Conservation (phyloP, 2,329 filamentous ascomycete species). For the Alternaria infectoria region DNA sequence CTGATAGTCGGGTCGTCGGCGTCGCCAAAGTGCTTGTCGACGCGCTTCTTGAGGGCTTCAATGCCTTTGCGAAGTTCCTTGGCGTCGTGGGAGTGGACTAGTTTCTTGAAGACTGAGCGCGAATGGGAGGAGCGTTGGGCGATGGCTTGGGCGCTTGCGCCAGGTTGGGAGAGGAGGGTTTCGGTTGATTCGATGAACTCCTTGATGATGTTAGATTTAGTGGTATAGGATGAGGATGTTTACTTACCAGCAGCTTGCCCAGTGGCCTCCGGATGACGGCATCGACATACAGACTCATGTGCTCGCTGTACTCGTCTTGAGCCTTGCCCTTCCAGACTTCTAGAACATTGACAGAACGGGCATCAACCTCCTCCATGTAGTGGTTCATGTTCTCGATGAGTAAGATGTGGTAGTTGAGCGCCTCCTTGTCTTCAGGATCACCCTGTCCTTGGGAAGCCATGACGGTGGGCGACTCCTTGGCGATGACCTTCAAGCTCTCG, state of each 20-base stretch:
- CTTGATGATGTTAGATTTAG: constrained; percentile 35
- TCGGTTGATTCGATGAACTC: constrained; percentile 93
- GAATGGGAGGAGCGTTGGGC: constrained; percentile 83
- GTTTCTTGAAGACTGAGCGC: constrained; percentile 82
- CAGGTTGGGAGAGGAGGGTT: constrained; percentile 65
- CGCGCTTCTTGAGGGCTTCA: constrained; percentile 84
- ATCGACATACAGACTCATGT: constrained; percentile 84
- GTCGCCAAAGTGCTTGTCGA: constrained; percentile 97
- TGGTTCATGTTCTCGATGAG: constrained; percentile 99
- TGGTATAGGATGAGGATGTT: not conserved
- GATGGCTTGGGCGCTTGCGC: constrained; percentile 62
- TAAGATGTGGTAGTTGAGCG: constrained; percentile 94
- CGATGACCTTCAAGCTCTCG: constrained; percentile 94
- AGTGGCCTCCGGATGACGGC: constrained; percentile 88
- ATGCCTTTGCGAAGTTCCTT: constrained; percentile 91
- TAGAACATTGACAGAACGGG: constrained; percentile 74
- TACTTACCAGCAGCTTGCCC: constrained; percentile 74
- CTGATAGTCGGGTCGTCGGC: constrained; percentile 76
- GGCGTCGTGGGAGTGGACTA: constrained; percentile 78
- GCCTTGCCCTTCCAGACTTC: constrained; percentile 84
- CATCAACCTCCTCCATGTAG: constrained; percentile 89
- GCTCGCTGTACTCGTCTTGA: constrained; percentile 78
- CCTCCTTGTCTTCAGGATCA: constrained; percentile 90
- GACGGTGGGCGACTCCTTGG: constrained; percentile 67
- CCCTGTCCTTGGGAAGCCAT: constrained; percentile 60